Evolutionary conservation across 345 rosid species (phyloP), one percentile per base, ranked within the genome.

Genomic region (Eucalyptus grandis): DNA sequence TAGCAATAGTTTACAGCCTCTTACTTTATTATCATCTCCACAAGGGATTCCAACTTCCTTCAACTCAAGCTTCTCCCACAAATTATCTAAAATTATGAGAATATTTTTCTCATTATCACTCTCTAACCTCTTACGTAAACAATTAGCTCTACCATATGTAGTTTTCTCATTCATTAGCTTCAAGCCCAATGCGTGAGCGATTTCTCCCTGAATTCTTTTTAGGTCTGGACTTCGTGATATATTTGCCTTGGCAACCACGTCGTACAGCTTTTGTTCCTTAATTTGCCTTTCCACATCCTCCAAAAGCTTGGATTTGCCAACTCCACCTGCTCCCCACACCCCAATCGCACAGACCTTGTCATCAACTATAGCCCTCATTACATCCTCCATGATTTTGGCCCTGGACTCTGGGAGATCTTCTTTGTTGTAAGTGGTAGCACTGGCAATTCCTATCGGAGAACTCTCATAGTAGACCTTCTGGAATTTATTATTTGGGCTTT

Each of bases 121-220:
- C 0, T 6, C 4, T 2, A 50, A 2, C 19, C 53, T 50, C 53
- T 50, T 1, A 2, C 2, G 0, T 0, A 50, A 50, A 50, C 1
- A 2, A 15, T 50, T 1, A 1, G 53, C 53, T 50, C 53, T 15
- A 1, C 19, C 53, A 15, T 0, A 2, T 1, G 19, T 0, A 0
- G 19, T 50, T 50, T 50, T 19, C 19, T 2, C 8, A 15, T 50
- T 15, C 3, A 6, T 50, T 50, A 50, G 19, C 4, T 50, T 15
- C 0, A 50, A 2, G 1, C 53, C 53, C 0, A 50, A 0, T 2
- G 8, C 19, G 6, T 15, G 1, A 0, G 53, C 19, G 0, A 50
- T 3, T 50, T 50, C 19, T 15, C 19, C 53, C 3, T 50, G 53
- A 0, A 50, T 50, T 50, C 0, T 50, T 50, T 50, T 50, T 15